Base-by-base conservation (phyloP, 139 green algal genomes). In the Coelastrella sp. region DNA sequence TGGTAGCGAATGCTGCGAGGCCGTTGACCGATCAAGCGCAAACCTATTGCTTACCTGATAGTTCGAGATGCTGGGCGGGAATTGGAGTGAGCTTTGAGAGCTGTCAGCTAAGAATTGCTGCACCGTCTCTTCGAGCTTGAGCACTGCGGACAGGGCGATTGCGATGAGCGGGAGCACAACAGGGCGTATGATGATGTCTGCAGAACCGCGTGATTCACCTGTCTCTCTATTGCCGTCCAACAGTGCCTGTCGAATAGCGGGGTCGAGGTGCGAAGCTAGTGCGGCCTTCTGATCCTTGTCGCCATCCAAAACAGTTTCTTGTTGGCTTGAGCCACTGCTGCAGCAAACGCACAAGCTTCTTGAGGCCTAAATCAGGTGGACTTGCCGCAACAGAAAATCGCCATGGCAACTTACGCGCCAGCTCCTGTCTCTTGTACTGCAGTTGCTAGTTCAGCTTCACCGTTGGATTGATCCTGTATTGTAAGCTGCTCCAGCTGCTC, bases 91-190 rank as follows among this genome's bases (percentile, higher is more conserved):
- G 54, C 65, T 57, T 68, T 88, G 66, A 73, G 47, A 80, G 83
- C 65, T 75, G 83, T 88, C 83, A 16, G 11, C 32, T 22, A 88
- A 32, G 68, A 88, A 88, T 54, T 80, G 10, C 66, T 73, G 61
- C 83, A 88, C 83, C 6, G 83, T 80, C 47, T 66, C 83, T 57
- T 88, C 83, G 6, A 88, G 19, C 66, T 88, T 80, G 5, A 88
- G 54, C 54, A 88, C 83, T 88, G 83, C 83, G 68, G 61, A 19
- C 14, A 10, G 61, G 14, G 14, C 61, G 14, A 3, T 10, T n/a
- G n/a, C n/a, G 64, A 23, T 79, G 61, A 14, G 22, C 10, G 82
- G 82, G 19, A 87, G 77, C 64, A 78, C 61, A 23, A 87, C 32
- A 7, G 64, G 22, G 32, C 60, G n/a, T n/a, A n/a, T n/a, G n/a